Evolutionary conservation across 2,329 filamentous ascomycete species (phyloP).

Genomic region (Claviceps pusilla): DNA sequence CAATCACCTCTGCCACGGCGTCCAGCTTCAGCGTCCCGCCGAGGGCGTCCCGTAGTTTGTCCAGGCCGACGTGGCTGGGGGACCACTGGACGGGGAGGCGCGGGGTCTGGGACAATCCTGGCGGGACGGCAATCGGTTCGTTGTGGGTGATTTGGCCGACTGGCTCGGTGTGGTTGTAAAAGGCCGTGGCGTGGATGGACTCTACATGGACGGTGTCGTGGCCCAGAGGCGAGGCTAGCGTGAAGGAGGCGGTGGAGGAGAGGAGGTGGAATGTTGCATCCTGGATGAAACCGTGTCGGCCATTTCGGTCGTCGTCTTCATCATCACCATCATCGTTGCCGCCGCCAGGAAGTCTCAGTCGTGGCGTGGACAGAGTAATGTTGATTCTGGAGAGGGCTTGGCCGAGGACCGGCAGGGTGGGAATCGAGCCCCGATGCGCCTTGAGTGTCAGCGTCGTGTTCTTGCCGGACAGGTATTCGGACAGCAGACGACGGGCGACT

Average conservation of each 20-base stretch:
- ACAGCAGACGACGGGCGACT: constrained; percentile 59
- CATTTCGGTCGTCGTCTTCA: constrained; percentile 15
- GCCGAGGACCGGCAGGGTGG: constrained; percentile 56
- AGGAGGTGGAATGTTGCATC: constrained; percentile 77
- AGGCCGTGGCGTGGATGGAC: constrained; percentile 67
- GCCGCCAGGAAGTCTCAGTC: constrained; percentile 40
- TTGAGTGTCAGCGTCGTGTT: constrained; percentile 69
- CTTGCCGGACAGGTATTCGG: constrained; percentile 72
- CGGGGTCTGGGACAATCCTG: constrained; percentile 58
- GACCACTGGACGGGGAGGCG: constrained; percentile 71
- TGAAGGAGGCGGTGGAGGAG: constrained; percentile 75
- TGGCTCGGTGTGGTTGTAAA: constrained; percentile 65
- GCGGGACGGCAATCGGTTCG: constrained; percentile 59
- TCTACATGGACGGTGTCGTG: constrained; percentile 64
- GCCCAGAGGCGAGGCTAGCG: constrained; percentile 61
- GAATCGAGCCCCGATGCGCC: constrained; percentile 58
- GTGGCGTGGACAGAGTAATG: constrained; percentile 57
- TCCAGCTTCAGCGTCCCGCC: constrained; percentile 68
- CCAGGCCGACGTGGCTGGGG: constrained; percentile 63
- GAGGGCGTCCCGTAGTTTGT: constrained; percentile 62
- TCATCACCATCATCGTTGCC: constrained; percentile 12
- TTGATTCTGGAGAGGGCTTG: constrained; percentile 56
- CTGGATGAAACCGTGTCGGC: constrained; percentile 54
- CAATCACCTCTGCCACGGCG: constrained; percentile 58
- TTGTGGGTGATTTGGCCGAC: constrained; percentile 66